Percentiles rank a stretch among this genome's conserved stretches.
phyloP scores from a whole-genome alignment of 2,329 filamentous ascomycete species.

The Aspergillus neotritici region DNA sequence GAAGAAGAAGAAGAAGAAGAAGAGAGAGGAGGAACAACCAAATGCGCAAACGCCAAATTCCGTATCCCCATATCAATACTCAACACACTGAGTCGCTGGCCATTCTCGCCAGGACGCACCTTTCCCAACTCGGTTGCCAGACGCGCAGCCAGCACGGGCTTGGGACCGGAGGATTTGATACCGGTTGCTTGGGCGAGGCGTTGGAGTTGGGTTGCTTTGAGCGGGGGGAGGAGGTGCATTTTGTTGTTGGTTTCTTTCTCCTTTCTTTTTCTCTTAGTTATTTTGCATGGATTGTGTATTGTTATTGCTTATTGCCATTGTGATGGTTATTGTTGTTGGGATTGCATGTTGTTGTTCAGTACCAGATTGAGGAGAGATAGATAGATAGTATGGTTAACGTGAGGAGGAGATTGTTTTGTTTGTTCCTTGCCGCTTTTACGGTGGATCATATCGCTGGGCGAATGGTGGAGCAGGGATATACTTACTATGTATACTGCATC shows the following conservation, averaged over 20 bases:
- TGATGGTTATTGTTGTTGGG: no score
- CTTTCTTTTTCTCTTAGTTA: not conserved
- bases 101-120: not conserved
- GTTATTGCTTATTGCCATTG: no score
- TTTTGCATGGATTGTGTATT: not conserved
- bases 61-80: constrained; percentile 82
- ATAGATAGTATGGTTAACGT: no score
- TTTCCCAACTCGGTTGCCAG: constrained; percentile 33
- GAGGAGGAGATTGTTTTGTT: no score
- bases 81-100: constrained; percentile 49
- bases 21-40: constrained; percentile 35
- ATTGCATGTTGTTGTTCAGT: no score
- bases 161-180: constrained; percentile 55
- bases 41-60: constrained; percentile 69
- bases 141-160: constrained; percentile 49
- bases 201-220: constrained; percentile 53
- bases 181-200: constrained; percentile 57
- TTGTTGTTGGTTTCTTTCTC: not conserved
- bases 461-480: no score
- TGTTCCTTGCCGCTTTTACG: no score
- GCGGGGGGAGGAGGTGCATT: constrained; percentile 25
- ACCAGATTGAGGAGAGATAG: no score
- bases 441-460: no score
- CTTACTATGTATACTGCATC: no score
- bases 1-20: not conserved